Percentiles rank a stretch among this genome's conserved stretches.
These are phyloP conservation scores for Ceratobasidium theobromae DNA, from an alignment of 1,284 basidiomycete species.

Conservation along the genomic window DNA sequence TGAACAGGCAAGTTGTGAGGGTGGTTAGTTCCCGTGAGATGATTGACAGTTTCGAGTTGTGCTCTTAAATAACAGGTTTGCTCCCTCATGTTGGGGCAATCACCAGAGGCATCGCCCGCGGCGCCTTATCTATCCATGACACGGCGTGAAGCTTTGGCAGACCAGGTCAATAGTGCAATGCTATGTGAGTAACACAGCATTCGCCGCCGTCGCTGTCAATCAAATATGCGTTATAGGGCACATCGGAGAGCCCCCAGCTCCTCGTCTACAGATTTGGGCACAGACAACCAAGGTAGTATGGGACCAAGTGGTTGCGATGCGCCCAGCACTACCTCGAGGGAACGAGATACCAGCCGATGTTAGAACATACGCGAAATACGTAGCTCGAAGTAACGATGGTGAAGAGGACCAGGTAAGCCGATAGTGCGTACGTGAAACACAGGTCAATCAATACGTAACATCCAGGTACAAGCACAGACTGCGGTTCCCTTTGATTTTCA, in stretches of 20 bases:
- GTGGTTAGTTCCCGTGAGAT: not conserved
- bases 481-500: constrained; percentile 6
- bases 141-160: constrained; percentile 74
- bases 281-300: constrained; percentile 31
- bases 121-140: constrained; percentile 69
- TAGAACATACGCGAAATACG: constrained; percentile 14
- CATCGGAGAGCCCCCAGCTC: constrained; percentile 28
- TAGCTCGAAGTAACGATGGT: not conserved
- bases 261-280: constrained; percentile 32
- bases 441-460: not conserved
- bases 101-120: constrained; percentile 68
- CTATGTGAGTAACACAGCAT: constrained; percentile 56
- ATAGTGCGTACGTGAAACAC: not conserved
- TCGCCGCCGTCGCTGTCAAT: not conserved
- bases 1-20: constrained; percentile 38
- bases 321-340: not conserved
- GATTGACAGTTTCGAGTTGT: not conserved
- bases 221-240: not conserved
- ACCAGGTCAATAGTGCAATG: constrained; percentile 84
- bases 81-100: constrained; percentile 72
- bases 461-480: not conserved
- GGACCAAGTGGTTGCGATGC: constrained; percentile 13
- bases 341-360: constrained; percentile 20
- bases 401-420: constrained; percentile 9
- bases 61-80: constrained; percentile 55